phyloP scores from a whole-genome alignment of 176 grass and related monocot species.

The Aegilops umbellulata region DNA sequence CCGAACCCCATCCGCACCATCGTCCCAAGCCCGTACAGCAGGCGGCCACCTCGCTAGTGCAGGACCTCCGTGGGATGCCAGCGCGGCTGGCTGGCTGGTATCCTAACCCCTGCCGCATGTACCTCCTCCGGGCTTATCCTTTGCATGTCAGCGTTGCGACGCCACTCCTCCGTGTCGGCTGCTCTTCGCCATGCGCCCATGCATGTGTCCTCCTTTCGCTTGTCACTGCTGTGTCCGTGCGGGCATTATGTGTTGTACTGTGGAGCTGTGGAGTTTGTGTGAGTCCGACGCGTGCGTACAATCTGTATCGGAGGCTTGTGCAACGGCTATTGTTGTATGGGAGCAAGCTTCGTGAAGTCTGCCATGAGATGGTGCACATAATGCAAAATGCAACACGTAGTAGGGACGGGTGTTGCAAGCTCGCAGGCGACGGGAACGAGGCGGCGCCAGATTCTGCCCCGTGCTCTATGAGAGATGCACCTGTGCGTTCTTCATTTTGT shows the following conservation, averaged over 20 bases:
- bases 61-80: conserved; percentile 33
- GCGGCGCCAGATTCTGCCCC: too few species aligned
- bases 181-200: not conserved
- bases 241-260: not conserved
- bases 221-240: not conserved
- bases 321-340: not conserved
- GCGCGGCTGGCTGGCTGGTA: conserved; percentile 34
- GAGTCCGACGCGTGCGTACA: too few species aligned
- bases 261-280: too few species aligned
- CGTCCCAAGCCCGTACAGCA: conserved; percentile 38
- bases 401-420: not conserved
- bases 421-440: not conserved
- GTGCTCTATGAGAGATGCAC: too few species aligned
- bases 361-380: not conserved
- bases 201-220: too few species aligned
- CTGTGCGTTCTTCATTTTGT: too few species aligned
- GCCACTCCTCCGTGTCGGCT: conserved; percentile 36
- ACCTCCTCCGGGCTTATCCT: conserved; percentile 61
- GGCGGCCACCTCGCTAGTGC: conserved; percentile 38
- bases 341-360: not conserved
- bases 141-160: conserved; percentile 52
- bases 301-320: too few species aligned
- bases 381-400: not conserved
- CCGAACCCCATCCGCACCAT: conserved; percentile 50
- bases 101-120: conserved; percentile 39